Base-by-base conservation (phyloP, 1,284 basidiomycete genomes). In the Volvariella volvacea region DNA sequence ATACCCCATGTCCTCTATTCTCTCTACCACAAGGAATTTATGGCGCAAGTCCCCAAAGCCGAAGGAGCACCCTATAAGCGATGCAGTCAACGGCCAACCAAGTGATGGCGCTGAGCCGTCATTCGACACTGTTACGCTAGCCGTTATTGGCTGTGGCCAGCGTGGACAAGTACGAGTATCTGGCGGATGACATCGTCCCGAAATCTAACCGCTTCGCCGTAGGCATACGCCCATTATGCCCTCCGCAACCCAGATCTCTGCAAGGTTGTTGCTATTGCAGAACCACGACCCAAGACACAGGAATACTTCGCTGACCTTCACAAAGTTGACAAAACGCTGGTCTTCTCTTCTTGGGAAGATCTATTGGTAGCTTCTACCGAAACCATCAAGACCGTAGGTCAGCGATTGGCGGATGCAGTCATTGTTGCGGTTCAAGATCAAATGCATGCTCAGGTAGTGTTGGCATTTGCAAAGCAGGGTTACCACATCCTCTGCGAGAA, bases 401-500 rank as follows among this genome's bases (percentile, higher is more conserved):
- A 72, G 48, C 78, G 81, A 15, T 73, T 91, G 17, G 87, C 87
- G 6, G 88, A 92, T 60, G 88, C 87, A 0, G 78, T 92, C 10
- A 56, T 91, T 44, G 72, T 93, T 49, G 70, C 83, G 2, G 84
- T 90, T 0, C 85, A 88, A 49, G 89, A 92, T 55, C 65, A 74
- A 36, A 73, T 89, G 73, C 89, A 92, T 56, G 68, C 74, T 25
- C 80, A 85, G 50, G 80, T 89, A 9, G 78, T 83, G 0, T 55
- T 76, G 4, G 85, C 82, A 0, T 92, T 91, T 61, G 80, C 82
- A 1, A 72, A 70, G 44, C 85, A 88, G 55, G 88, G 88, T 1
- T 92, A 92, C 58, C 80, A 91, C 56, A 87, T 93, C 46, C 70
- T 93, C 21, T 91, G 89, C 59, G 89, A 93, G 71, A 93, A 92